Percentiles rank a stretch among this genome's conserved stretches.
phyloP scores from a whole-genome alignment of 2,329 filamentous ascomycete genomes.

The Xylariaceae sp. region DNA sequence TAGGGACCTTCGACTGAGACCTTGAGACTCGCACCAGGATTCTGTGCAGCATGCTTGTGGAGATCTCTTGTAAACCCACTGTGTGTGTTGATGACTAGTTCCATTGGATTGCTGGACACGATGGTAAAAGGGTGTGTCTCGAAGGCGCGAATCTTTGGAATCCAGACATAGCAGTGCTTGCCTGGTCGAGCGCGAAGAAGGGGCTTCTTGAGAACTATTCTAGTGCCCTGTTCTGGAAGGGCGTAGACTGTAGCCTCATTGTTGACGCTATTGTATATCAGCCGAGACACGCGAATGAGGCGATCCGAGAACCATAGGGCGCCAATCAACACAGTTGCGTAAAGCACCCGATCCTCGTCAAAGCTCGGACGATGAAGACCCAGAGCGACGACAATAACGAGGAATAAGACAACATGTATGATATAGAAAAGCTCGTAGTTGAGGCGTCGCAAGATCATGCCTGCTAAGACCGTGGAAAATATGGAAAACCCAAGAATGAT shows the following conservation, averaged over 20 bases:
- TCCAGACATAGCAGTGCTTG: conserved; percentile 67
- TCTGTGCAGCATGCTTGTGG: conserved; percentile 51
- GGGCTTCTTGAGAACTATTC: conserved; percentile 52
- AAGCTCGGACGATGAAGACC: conserved; percentile 49
- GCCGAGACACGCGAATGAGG: conserved; percentile 41
- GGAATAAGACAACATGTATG: conserved; percentile 46
- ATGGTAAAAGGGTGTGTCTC: conserved; percentile 70
- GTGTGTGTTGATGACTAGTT: conserved; percentile 61
- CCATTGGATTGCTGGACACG: conserved; percentile 52
- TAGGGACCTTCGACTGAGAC: conserved; percentile 63
- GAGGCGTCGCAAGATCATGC: conserved; percentile 38
- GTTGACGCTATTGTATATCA: conserved; percentile 42
- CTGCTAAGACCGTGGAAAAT: conserved; percentile 41
- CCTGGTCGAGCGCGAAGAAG: conserved; percentile 50
- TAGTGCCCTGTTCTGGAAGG: conserved; percentile 48
- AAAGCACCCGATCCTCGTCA: conserved; percentile 38
- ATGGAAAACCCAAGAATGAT: conserved; percentile 43
- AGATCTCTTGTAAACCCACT: conserved; percentile 62
- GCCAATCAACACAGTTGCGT: conserved; percentile 43
- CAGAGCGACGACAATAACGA: conserved; percentile 44
- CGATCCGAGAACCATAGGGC: conserved; percentile 50
- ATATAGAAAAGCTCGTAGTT: conserved; percentile 53
- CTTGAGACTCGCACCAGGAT: conserved; percentile 52
- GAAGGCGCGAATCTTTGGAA: conserved; percentile 57
- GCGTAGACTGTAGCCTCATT: conserved; percentile 46